Evolutionary conservation across 768 basidiomycete species (phyloP).

Genomic region (Amylocystis lapponica): DNA sequence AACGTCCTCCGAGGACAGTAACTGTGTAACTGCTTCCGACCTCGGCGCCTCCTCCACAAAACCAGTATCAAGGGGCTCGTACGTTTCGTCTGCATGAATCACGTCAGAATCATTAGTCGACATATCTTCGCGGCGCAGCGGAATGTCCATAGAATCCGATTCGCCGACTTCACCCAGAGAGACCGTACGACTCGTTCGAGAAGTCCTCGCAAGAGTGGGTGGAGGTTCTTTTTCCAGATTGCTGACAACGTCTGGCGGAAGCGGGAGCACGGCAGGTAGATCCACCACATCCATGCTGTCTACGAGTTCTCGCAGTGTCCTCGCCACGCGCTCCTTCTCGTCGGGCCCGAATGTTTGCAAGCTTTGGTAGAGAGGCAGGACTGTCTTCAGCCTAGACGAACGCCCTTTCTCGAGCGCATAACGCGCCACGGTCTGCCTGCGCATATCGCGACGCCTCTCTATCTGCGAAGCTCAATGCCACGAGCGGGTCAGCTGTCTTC

Average conservation of each 20-base stretch:
- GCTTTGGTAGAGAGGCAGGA: slow-evolving; percentile 32
- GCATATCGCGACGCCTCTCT: slow-evolving; percentile 48
- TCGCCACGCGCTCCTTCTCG: background rate
- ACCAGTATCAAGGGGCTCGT: background rate
- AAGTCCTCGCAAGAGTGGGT: too few species aligned
- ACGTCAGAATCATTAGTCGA: background rate
- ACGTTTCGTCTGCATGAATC: background rate
- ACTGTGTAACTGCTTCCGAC: background rate
- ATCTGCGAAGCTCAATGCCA: too few species aligned
- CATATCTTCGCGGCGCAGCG: too few species aligned
- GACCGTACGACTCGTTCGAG: too few species aligned
- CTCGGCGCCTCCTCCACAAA: background rate
- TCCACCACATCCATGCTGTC: background rate
- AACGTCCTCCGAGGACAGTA: slow-evolving; percentile 14
- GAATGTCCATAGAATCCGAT: too few species aligned
- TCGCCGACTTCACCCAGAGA: too few species aligned
- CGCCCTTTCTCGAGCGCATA: slow-evolving; percentile 55
- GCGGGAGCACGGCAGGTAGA: too few species aligned
- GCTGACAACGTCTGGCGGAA: too few species aligned
- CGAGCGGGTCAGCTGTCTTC: background rate
- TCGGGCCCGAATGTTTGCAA: background rate
- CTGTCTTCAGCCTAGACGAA: slow-evolving; percentile 39
- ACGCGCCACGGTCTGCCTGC: slow-evolving; percentile 43
- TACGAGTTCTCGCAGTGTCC: background rate
- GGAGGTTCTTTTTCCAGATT: too few species aligned